These are phyloP conservation scores for Nemania abortiva DNA, from an alignment of 2,329 filamentous ascomycete genomes.

Conservation along the genomic window DNA sequence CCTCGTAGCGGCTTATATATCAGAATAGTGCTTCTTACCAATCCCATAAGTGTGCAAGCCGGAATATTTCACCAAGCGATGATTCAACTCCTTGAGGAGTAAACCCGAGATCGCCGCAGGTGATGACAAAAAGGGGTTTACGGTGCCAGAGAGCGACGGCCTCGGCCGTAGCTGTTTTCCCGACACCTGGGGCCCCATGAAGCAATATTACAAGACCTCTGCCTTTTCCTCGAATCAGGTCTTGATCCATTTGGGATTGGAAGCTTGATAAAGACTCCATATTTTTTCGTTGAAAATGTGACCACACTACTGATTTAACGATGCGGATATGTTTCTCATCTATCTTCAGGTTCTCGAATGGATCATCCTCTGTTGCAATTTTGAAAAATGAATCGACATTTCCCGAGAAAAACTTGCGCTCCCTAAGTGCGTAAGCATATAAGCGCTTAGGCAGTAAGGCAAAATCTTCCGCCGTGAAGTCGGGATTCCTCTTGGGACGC, in stretches of 20 bases:
- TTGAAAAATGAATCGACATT: slow-evolving; percentile 7
- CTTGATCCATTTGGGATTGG: slow-evolving; percentile 21
- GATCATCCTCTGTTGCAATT: neutral
- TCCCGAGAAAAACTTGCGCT: slow-evolving; percentile 24
- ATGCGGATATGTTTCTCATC: slow-evolving; percentile 14
- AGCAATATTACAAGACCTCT: slow-evolving; percentile 31
- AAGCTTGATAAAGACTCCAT: slow-evolving; percentile 14
- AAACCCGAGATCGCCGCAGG: slow-evolving; percentile 32
- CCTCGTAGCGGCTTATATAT: neutral
- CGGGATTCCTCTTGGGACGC: too few species aligned
- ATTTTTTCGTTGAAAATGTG: slow-evolving; percentile 23
- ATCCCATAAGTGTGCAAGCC: slow-evolving; percentile 29
- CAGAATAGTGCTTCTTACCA: slow-evolving; percentile 6
- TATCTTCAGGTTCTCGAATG: slow-evolving; percentile 24
- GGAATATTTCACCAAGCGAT: slow-evolving; percentile 26
- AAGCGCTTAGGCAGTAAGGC: too few species aligned
- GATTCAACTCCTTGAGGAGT: slow-evolving; percentile 26
- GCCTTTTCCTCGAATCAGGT: slow-evolving; percentile 27
- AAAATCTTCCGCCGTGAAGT: too few species aligned
- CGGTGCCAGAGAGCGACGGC: slow-evolving; percentile 25
- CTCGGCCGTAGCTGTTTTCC: slow-evolving; percentile 33
- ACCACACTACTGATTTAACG: slow-evolving; percentile 22
- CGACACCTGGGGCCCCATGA: slow-evolving; percentile 30
- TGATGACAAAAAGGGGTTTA: slow-evolving; percentile 32
- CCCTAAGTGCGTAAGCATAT: slow-evolving; percentile 24